A percentile compares a stretch with the other conserved stretches of the same genome.
These are phyloP conservation scores for Psilocybe azurescens DNA, from an alignment of 768 basidiomycete genomes.

Conservation along the genomic window DNA sequence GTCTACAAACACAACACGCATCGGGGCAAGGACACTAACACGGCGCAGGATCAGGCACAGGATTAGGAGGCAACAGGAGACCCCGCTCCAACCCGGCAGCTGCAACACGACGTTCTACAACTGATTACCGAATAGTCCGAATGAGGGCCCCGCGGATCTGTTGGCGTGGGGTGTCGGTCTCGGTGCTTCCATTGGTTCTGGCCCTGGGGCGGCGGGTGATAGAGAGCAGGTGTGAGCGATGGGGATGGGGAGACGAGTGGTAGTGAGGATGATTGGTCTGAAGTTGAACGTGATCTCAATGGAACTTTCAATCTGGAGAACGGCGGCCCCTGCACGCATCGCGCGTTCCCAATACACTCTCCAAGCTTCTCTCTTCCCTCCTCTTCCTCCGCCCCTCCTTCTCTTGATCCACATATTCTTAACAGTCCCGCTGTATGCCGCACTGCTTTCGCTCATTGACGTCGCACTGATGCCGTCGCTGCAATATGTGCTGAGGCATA, in stretches of 20 bases:
- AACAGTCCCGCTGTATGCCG: constrained; percentile 9
- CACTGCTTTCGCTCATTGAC: neutral
- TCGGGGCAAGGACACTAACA: neutral
- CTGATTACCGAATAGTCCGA: constrained; percentile 69
- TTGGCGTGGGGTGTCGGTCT: constrained; percentile 27
- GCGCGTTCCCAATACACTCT: neutral
- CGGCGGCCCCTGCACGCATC: neutral
- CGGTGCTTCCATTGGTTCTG: too few species aligned
- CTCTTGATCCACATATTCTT: constrained; percentile 4
- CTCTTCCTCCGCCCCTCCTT: neutral
- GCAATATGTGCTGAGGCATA: constrained; percentile 70
- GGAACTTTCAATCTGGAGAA: neutral
- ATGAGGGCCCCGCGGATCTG: constrained; percentile 41
- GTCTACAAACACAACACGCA: neutral
- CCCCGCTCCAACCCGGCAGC: constrained; percentile 12
- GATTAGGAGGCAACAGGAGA: neutral
- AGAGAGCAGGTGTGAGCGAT: constrained; percentile 30
- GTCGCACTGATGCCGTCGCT: constrained; percentile 40
- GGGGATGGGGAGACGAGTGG: constrained; percentile 3
- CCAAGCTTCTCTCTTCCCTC: neutral
- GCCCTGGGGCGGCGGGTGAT: constrained; percentile 4
- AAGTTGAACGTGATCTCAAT: neutral
- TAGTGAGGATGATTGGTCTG: neutral
- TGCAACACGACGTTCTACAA: constrained; percentile 56
- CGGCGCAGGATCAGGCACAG: too few species aligned